Base-by-base conservation (phyloP, 768 basidiomycete genomes). In the Nevesoporus exiguus region DNA sequence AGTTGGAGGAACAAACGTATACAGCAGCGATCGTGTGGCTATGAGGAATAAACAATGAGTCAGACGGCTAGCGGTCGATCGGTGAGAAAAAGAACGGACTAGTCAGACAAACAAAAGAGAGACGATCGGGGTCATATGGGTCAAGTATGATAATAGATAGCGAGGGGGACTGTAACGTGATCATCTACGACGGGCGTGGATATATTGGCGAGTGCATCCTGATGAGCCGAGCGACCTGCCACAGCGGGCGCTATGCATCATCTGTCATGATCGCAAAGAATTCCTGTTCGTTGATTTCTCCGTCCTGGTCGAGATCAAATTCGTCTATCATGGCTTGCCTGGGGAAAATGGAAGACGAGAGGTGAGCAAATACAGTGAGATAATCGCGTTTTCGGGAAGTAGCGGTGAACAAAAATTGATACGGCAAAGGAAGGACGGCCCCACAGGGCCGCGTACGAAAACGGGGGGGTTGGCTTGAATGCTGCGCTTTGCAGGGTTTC, bases 251-350 rank as follows among this genome's bases (percentile, higher is more conserved):
- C 46, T 74, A 90, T 68, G 86, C 78, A 56, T 96, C 93, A 72
- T 97, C 94, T 22, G 90, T 90, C 95, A 98, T 94, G 70, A 98
- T 96, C 41, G 90, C 88, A 63, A 95, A 85, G 75, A 99, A 98
- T 71, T 99, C 97, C 66, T 91, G 85, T 68, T 95, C 89, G 66
- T 85, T 94, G 70, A 98, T 98, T 75, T 96, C 96, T 27, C 95
- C 94, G 61, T 99, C 97, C 69, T 93, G 88, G 74, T 99, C 97
- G 24, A 99, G 83, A 72, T 99, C 97, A 67, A 99, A 99, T 73
- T 99, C 97, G 64, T 99, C 97, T 66, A 99, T 99, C 97, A 99
- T 99, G 22, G 97, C 97, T 84, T 98, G 94, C 61, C 96, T 98
- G 62, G 36, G 62, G 54, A 61, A 52, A 60, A 63, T 55, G 61